Conservation (phyloP, 345 rosid genomes). For the Citropsis articulata region DNA sequence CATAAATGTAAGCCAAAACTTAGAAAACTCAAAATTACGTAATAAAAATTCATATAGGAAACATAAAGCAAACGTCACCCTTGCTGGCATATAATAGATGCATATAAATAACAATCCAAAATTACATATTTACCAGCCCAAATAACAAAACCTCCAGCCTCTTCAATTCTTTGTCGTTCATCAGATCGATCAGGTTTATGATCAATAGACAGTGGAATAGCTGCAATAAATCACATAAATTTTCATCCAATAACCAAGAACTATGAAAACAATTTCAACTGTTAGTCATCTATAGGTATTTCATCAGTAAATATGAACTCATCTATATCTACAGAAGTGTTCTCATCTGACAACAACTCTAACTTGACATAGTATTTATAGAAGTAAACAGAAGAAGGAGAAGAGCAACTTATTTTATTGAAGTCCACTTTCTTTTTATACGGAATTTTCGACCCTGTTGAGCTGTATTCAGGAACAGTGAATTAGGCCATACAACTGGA, state of each 20-base stretch:
- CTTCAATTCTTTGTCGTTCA: constrained; percentile 48
- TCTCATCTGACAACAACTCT: neutral
- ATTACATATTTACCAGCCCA: constrained; percentile 45
- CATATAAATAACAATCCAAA: constrained; percentile 1
- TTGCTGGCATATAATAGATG: neutral
- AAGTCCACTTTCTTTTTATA: neutral
- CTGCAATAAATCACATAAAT: constrained; percentile 22
- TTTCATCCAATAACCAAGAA: neutral
- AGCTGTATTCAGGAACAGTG: neutral
- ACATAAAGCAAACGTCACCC: neutral
- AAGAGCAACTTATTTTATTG: neutral
- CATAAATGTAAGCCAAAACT: neutral
- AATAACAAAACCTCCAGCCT: constrained; percentile 46
- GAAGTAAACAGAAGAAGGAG: neutral
- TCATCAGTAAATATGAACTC: neutral
- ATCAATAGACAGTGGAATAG: constrained; percentile 41
- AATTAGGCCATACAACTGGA: neutral
- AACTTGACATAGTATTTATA: neutral
- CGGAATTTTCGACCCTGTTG: neutral
- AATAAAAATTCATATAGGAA: neutral
- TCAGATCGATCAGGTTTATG: constrained; percentile 55
- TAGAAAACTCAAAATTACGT: neutral
- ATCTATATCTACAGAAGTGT: neutral
- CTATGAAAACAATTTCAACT: neutral
- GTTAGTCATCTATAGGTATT: neutral